Evolutionary conservation across 2,329 filamentous ascomycete genomes (phyloP).

Genomic region (Endoconidiophora laricicola): DNA sequence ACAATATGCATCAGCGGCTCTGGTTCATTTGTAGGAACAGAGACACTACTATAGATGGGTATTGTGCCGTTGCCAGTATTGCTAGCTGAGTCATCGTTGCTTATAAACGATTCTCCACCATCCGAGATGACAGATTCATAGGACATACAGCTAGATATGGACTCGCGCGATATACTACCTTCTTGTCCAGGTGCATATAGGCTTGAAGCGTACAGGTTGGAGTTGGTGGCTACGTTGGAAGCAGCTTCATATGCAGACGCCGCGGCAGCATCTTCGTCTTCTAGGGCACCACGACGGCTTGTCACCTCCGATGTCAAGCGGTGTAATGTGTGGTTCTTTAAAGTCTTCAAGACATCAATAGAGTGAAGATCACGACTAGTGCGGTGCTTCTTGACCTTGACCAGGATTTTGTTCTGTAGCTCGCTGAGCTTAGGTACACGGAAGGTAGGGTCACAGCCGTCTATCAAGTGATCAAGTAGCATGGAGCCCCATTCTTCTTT

Average conservation of each 20-base stretch:
- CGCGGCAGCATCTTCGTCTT: not conserved
- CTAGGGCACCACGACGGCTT: not conserved
- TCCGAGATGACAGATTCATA: not conserved
- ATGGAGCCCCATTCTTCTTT: slow-evolving; percentile 65
- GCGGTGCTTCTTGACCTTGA: slow-evolving; percentile 57
- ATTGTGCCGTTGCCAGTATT: not conserved
- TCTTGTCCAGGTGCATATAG: not conserved
- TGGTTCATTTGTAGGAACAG: not conserved
- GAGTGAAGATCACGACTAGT: slow-evolving; percentile 15
- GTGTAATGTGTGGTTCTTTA: slow-evolving; percentile 19
- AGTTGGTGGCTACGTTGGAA: not conserved
- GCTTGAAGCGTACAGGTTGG: not conserved
- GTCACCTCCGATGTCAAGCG: slow-evolving; percentile 4
- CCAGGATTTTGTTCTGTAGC: slow-evolving; percentile 61
- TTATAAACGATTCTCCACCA: not conserved
- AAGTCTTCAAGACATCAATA: slow-evolving; percentile 19
- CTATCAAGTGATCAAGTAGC: slow-evolving; percentile 45
- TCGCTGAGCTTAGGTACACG: slow-evolving; percentile 54
- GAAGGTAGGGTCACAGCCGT: slow-evolving; percentile 33
- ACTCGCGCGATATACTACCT: not conserved
- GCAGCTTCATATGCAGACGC: not conserved
- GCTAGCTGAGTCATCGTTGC: not conserved
- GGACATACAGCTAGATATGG: not conserved
- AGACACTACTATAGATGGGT: too few species aligned
- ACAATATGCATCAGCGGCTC: not conserved